Percentiles rank a stretch among this genome's conserved stretches.
phyloP scores from a whole-genome alignment of 257 asterid genomes.

The Solanum neorickii region DNA sequence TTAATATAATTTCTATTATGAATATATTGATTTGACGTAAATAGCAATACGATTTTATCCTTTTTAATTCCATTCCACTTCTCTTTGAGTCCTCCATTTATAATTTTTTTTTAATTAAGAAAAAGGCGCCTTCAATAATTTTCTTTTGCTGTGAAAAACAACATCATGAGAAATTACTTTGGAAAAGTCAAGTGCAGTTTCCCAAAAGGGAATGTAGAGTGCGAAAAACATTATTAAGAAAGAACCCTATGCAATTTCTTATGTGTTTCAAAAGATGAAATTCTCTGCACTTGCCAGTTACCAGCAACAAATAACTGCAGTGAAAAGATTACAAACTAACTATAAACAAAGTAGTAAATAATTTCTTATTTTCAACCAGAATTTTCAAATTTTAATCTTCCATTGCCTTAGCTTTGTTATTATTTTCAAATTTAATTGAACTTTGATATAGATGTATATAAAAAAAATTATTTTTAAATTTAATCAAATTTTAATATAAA shows the following conservation, averaged over 20 bases:
- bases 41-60: too few relatives aligned
- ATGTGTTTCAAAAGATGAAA: neutral
- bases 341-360: neutral
- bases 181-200: neutral
- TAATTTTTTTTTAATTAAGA: neutral
- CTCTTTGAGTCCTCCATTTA: neutral
- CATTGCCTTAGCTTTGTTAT: rapidly evolving
- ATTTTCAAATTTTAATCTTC: rapidly evolving
- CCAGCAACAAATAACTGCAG: neutral
- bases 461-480: too few relatives aligned
- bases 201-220: neutral
- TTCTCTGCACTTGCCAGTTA: neutral
- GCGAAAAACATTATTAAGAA: neutral
- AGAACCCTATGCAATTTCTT: neutral
- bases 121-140: neutral
- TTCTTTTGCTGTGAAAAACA: neutral
- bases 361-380: neutral
- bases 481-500: too few relatives aligned
- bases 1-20: too few relatives aligned
- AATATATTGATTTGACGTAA: too few relatives aligned
- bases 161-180: neutral
- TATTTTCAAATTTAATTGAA: too few relatives aligned
- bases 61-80: neutral
- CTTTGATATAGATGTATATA: too few relatives aligned
- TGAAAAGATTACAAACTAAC: neutral